Conservation (phyloP, 2,329 filamentous ascomycete genomes). For the Elsinoe fawcettii region DNA sequence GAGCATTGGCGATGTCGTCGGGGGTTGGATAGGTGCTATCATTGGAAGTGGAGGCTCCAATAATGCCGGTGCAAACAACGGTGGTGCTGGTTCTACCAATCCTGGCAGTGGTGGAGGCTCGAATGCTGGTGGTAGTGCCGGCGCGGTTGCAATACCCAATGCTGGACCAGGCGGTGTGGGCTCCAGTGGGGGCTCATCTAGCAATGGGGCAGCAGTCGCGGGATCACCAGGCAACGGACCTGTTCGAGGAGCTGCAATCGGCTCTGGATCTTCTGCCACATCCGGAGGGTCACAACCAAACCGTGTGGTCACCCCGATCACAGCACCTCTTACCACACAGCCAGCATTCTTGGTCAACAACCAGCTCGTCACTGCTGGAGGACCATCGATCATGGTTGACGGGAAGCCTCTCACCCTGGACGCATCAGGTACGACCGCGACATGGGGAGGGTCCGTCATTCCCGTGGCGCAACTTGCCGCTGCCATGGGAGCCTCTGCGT, state of each 20-base stretch:
- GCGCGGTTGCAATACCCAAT: neutral
- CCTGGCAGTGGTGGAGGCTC: neutral
- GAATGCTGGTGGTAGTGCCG: neutral
- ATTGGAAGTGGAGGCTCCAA: neutral
- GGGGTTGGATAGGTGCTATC: neutral
- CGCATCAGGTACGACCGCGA: neutral
- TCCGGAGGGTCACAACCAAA: neutral
- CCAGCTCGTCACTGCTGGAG: neutral
- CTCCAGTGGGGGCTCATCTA: neutral
- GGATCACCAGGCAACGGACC: neutral
- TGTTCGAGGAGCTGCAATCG: neutral
- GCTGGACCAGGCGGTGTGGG: neutral
- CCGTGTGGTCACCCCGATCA: neutral
- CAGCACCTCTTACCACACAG: neutral
- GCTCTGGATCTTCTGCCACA: neutral
- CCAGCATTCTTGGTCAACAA: constrained; percentile 1
- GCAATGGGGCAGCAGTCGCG: neutral
- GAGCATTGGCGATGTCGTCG: too few relatives aligned
- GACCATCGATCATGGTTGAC: neutral
- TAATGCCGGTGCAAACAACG: neutral
- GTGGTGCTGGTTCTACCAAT: neutral
- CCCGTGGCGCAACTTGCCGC: constrained; percentile 1
- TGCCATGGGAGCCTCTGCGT: neutral
- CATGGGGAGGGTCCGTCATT: neutral
- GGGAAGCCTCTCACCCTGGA: neutral